Percentiles rank a stretch among this genome's conserved stretches.
These are phyloP conservation scores for Lathyrus aphaca DNA, from an alignment of 306 rosid species.

Conservation along the genomic window DNA sequence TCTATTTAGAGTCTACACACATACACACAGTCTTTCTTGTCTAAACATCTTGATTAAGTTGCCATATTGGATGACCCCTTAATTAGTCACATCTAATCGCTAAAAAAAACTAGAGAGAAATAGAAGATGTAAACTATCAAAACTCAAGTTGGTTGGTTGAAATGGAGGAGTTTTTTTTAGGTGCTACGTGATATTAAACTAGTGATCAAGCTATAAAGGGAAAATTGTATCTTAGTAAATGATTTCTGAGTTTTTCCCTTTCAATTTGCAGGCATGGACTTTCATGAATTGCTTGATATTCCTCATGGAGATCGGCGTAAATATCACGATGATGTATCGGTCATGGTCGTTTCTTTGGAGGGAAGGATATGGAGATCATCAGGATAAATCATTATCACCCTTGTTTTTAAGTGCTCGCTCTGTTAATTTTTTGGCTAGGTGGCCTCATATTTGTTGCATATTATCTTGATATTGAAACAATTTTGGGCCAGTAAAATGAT, in stretches of 20 bases:
- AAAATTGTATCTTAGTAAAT: no score
- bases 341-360: conserved; percentile 66
- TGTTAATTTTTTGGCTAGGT: conserved; percentile 39
- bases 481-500: conserved; percentile 51
- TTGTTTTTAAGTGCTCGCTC: conserved; percentile 6
- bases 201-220: no score
- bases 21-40: neutral
- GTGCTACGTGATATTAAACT: no score
- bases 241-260: no score
- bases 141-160: no score
- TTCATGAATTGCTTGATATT: conserved; percentile 65
- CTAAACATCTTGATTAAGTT: neutral
- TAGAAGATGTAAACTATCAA: no score
- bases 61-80: neutral
- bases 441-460: conserved; percentile 50
- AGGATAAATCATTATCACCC: conserved; percentile 47
- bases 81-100: neutral
- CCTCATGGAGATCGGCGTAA: conserved; percentile 70
- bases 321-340: conserved; percentile 71
- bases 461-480: conserved; percentile 49
- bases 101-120: neutral
- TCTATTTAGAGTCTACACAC: neutral
- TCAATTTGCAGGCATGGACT: conserved; percentile 54
- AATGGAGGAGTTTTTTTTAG: no score
- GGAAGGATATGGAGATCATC: conserved; percentile 76